phyloP scores from a whole-genome alignment of 2,329 filamentous ascomycete genomes.

The Teratosphaeria gauchensis region DNA sequence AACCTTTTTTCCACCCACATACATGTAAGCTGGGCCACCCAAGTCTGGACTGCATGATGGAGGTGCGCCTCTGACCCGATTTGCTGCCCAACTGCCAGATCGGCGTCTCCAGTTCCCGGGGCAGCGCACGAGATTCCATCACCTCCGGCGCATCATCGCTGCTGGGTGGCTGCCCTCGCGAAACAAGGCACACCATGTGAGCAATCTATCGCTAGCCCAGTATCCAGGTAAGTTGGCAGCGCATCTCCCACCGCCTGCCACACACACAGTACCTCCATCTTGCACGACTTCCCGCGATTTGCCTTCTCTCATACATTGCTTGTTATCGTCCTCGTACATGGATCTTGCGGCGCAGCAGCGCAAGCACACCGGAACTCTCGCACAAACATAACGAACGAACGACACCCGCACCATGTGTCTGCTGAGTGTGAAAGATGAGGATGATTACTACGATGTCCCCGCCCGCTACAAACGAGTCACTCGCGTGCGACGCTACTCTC shows the following conservation, averaged over 20 bases:
- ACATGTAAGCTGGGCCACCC: background rate
- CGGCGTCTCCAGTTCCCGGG: background rate
- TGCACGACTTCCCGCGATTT: background rate
- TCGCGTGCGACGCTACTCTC: conserved; percentile 21
- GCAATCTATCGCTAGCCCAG: background rate
- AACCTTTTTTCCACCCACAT: background rate
- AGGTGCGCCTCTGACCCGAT: background rate
- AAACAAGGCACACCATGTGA: background rate
- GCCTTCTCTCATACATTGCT: background rate
- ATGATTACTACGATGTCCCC: conserved; percentile 25
- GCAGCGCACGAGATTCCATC: background rate
- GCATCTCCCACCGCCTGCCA: background rate
- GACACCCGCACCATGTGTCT: conserved; percentile 30
- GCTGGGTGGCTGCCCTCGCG: background rate
- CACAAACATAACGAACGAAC: background rate
- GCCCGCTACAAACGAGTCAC: conserved; percentile 29
- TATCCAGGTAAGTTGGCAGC: background rate
- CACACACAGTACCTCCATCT: background rate
- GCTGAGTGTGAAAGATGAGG: conserved; percentile 35
- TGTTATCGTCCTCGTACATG: background rate
- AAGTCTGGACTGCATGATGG: background rate
- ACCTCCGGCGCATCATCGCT: background rate
- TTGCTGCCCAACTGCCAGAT: background rate
- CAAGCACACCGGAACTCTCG: background rate
- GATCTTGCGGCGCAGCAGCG: too few species aligned